These are phyloP conservation scores for Saccharomycopsis fermentans DNA, from an alignment of 805 yeast genomes.

Conservation along the genomic window DNA sequence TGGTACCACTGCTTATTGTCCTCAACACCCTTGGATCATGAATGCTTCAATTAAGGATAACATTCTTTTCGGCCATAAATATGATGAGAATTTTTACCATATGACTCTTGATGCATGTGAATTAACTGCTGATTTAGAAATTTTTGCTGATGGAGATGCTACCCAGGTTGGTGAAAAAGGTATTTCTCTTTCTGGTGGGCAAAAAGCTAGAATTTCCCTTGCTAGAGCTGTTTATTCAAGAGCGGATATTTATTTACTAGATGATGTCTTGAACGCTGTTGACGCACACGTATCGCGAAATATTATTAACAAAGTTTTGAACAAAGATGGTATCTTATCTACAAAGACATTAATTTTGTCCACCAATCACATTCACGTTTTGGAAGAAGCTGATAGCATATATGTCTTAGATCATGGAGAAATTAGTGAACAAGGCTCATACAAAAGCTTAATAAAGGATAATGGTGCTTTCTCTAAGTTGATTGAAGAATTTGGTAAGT, in stretches of 20 bases:
- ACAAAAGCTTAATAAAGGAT: conserved; percentile 34
- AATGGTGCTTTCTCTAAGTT: conserved; percentile 22
- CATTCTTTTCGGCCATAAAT: conserved; percentile 40
- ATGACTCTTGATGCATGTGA: conserved; percentile 41
- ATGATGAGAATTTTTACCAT: conserved; percentile 32
- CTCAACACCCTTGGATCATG: conserved; percentile 49
- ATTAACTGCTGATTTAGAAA: conserved; percentile 35
- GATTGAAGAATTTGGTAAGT: conserved; percentile 17
- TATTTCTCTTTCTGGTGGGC: conserved; percentile 52
- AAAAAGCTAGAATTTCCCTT: conserved; percentile 51
- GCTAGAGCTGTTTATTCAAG: conserved; percentile 63
- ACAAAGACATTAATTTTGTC: conserved; percentile 46
- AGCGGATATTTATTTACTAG: conserved; percentile 48
- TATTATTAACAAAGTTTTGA: conserved; percentile 40
- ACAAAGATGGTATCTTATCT: conserved; percentile 36
- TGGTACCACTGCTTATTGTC: conserved; percentile 50
- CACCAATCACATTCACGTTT: conserved; percentile 47
- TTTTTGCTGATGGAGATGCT: conserved; percentile 42
- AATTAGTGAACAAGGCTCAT: conserved; percentile 51
- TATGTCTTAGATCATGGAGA: conserved; percentile 44
- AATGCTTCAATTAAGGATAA: conserved; percentile 42
- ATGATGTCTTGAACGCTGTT: conserved; percentile 62
- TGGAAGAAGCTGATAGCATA: conserved; percentile 50
- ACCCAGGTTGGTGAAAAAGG: conserved; percentile 54
- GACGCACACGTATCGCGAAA: conserved; percentile 60